Base-by-base conservation (phyloP, 805 yeast genomes). In the Candida piceae region DNA sequence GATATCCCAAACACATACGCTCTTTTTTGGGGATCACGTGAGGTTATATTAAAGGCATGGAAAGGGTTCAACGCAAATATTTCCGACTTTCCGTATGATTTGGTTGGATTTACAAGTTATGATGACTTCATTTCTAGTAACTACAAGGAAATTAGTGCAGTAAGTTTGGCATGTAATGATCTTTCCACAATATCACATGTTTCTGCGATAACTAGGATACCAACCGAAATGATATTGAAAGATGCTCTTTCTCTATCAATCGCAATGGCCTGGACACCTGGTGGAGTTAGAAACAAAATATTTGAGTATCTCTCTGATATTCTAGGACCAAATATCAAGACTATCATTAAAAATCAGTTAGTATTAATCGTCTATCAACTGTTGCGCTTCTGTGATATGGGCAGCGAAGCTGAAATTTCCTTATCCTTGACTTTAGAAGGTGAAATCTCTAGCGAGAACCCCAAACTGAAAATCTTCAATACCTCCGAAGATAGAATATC, bases 11-110 rank as follows among this genome's bases (percentile, higher is more conserved):
- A 36, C 12, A 28, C 55, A 0, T 42, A 30, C 12, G 34, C 31
- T 1, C 38, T 72, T 4, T 68, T 69, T 42, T 50, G 51, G 32
- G 36, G 45, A 10, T 48, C 60, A 19, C 60, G 53, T 32, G 45
- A 61, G 24, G 64, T 63, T 11, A 49, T 74, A 3, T 51, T 75
- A 32, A 67, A 60, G 37, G 57, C 57, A 16, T 75, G 79, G 78
- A 57, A 59, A 51, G 51, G 54, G n/a, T 59, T 57, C 35, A 53
- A 57, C 4, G 31, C 46, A 10, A 45, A 50, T 3, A 41, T 72
- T 11, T 36, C 40, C 0, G 45, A 46, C 1, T 72, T 74, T 41
- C 80, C 80, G 0, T 64, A 31, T 36, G 41, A 39, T 1, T 37
- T 70, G 1, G 65, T 76, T 46, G 73, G 61, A 0, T 72, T 61